Percentiles rank a stretch among this genome's conserved stretches.
These are phyloP conservation scores for Naganishia friedmannii DNA, from an alignment of 768 basidiomycete genomes.

Conservation along the genomic window DNA sequence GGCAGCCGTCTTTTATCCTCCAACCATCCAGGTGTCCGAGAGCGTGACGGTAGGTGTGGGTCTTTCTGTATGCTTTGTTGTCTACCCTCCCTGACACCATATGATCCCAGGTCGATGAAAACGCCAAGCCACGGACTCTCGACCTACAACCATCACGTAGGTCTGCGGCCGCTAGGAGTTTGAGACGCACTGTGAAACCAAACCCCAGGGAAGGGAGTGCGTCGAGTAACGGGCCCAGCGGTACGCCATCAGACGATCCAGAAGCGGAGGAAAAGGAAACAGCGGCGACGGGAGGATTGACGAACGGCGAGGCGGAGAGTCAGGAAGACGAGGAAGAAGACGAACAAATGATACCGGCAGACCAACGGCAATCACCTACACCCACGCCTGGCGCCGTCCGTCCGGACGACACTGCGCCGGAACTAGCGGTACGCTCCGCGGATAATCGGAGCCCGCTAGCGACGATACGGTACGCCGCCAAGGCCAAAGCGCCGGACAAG, in stretches of 20 bases:
- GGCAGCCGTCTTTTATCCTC: conserved; percentile 1
- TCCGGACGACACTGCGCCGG: not conserved
- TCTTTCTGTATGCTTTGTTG: too few species aligned
- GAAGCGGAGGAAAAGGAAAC: not conserved
- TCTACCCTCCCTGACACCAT: not conserved
- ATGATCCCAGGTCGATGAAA: not conserved
- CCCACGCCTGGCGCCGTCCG: not conserved
- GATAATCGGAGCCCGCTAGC: conserved; percentile 15
- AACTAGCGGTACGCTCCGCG: not conserved
- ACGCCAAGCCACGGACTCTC: not conserved
- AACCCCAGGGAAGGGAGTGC: not conserved
- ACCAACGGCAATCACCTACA: not conserved
- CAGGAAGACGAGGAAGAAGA: not conserved
- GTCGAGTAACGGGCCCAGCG: not conserved
- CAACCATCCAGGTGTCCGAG: not conserved
- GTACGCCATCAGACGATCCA: not conserved
- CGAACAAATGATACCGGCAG: not conserved
- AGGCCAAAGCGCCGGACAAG: not conserved
- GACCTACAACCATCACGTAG: not conserved
- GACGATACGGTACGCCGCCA: not conserved
- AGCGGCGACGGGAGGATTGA: not conserved
- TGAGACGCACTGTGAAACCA: not conserved
- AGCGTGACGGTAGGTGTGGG: too few species aligned
- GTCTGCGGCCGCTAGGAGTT: not conserved
- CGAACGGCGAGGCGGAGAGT: not conserved